These are phyloP conservation scores for Taphrina betulina DNA, from an alignment of 1,139 yeast species.

Conservation along the genomic window DNA sequence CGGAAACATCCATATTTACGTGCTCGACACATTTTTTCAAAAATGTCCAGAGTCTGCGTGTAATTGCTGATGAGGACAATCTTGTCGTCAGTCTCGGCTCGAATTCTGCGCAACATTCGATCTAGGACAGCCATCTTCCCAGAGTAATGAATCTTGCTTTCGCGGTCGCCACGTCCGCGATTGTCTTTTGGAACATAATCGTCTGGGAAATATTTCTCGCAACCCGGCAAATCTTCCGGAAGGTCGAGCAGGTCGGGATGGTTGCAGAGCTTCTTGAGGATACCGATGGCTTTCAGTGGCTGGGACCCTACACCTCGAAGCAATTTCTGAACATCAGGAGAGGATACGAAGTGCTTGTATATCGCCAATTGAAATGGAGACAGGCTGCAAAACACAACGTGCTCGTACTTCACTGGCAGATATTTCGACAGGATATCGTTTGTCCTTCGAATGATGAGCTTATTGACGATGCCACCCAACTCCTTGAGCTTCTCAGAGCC, in stretches of 20 bases:
- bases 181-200: constrained; percentile 57
- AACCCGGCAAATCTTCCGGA: constrained; percentile 73
- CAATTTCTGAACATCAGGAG: constrained; percentile 72
- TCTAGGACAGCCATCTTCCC: constrained; percentile 59
- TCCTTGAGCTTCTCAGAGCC: constrained; percentile 75
- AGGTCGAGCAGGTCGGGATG: constrained; percentile 83
- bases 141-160: constrained; percentile 61
- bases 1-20: constrained; percentile 76
- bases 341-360: constrained; percentile 72
- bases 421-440: constrained; percentile 92
- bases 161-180: constrained; percentile 57
- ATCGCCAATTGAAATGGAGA: constrained; percentile 72
- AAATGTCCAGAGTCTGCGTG: constrained; percentile 87
- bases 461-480: constrained; percentile 73
- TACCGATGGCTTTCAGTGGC: constrained; percentile 86
- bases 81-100: constrained; percentile 82
- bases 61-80: constrained; percentile 91
- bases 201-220: constrained; percentile 61
- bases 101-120: constrained; percentile 67
- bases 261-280: constrained; percentile 83
- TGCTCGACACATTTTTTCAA: constrained; percentile 77
- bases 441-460: constrained; percentile 89
- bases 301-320: constrained; percentile 68
- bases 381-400: constrained; percentile 83
- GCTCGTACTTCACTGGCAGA: constrained; percentile 92